These are phyloP conservation scores for Pholiota microspora DNA, from an alignment of 768 basidiomycete genomes.

Conservation along the genomic window DNA sequence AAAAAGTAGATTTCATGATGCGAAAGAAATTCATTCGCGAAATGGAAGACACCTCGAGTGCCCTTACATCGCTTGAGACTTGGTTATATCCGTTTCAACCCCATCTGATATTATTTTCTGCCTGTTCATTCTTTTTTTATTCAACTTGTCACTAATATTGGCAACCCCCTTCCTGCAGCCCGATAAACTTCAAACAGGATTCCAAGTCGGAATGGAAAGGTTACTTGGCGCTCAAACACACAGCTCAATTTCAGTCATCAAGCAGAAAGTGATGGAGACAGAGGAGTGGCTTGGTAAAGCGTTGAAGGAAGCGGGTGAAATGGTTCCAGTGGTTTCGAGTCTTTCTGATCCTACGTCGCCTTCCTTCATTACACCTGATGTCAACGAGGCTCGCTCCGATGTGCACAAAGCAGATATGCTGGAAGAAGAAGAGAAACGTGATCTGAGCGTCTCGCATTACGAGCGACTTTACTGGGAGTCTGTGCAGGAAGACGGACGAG, in stretches of 20 bases:
- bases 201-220: slow-evolving; percentile 77
- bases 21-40: slow-evolving; percentile 70
- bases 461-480: slow-evolving; percentile 80
- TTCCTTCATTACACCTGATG: slow-evolving; percentile 4
- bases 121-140: background rate
- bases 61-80: slow-evolving; percentile 58
- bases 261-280: background rate
- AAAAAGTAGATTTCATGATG: slow-evolving; percentile 38
- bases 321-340: background rate
- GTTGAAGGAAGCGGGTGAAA: background rate
- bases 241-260: slow-evolving; percentile 13
- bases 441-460: slow-evolving; percentile 60
- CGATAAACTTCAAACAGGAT: slow-evolving; percentile 67
- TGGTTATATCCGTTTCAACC: slow-evolving; percentile 72
- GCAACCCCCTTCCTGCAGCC: no score
- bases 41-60: slow-evolving; percentile 54
- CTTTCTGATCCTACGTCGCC: background rate
- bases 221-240: slow-evolving; percentile 57
- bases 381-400: slow-evolving; percentile 37
- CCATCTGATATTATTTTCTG: slow-evolving; percentile 53
- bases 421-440: slow-evolving; percentile 53
- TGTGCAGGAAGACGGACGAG: slow-evolving; percentile 64
- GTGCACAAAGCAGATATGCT: slow-evolving; percentile 60
- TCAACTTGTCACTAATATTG: no score
- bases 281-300: background rate